phyloP scores from a whole-genome alignment of 202 grass and related monocot species.

The Setaria italica region DNA sequence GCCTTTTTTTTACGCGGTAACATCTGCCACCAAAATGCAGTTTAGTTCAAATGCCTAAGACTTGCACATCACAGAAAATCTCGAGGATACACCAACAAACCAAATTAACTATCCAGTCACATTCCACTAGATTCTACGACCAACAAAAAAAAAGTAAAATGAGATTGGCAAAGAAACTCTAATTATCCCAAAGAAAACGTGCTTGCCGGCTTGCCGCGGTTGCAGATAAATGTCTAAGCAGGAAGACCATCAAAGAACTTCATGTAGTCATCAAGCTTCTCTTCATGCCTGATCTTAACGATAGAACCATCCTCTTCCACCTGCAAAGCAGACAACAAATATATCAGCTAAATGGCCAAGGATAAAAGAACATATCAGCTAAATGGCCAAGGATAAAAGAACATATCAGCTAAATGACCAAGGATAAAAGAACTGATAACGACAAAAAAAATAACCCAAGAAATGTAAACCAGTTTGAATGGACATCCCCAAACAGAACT shows the following conservation, averaged over 20 bases:
- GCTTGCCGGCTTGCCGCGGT: neutral
- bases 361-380: neutral
- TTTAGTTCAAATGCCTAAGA: neutral
- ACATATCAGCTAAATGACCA: neutral
- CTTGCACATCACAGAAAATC: neutral
- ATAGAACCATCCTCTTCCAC: slow-evolving; percentile 71
- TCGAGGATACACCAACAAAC: neutral
- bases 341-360: neutral
- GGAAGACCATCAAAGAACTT: slow-evolving; percentile 88
- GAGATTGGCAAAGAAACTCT: neutral
- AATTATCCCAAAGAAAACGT: neutral
- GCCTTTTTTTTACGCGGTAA: neutral
- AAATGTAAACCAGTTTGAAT: too few relatives aligned
- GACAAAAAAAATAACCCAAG: too few relatives aligned
- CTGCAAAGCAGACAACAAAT: slow-evolving; percentile 31
- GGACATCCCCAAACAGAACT: too few relatives aligned
- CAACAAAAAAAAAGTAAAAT: neutral
- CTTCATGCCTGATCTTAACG: slow-evolving; percentile 79
- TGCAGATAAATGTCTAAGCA: slow-evolving; percentile 35
- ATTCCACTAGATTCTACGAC: neutral
- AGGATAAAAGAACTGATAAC: neutral
- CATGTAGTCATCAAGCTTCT: slow-evolving; percentile 80
- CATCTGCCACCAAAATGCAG: neutral
- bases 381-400: neutral
- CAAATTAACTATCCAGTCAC: neutral